Evolutionary conservation across 306 rosid genomes (phyloP), one percentile per base, ranked within the genome.

Genomic region (Vigna reflexopilosa): DNA sequence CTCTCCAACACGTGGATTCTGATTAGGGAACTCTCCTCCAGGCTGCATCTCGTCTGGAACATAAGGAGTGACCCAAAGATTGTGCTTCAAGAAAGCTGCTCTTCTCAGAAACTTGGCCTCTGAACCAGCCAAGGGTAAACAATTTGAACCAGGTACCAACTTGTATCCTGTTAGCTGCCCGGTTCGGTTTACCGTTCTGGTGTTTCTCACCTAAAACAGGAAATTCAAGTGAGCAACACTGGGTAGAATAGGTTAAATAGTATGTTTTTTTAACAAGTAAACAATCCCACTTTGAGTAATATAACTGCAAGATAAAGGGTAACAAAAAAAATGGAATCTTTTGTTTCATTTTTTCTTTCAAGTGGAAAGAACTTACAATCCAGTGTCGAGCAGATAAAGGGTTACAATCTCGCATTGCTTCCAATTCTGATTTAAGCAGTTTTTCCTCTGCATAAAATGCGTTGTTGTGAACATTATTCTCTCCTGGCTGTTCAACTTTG

Each of bases 41-140:
- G 94, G 97, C 45, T 89, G 83, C 93, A 88, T 88, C 82, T 91
- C 97, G 28, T 73, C 86, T 0, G 79, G 77, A 66, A 84, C 85
- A 72, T 84, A 89, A 6, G 97, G 81, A 45, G 97, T 91, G 67
- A 91, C 94, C 97, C 94, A 91, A 81, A 91, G 94, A 73, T 91
- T 91, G 75, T 89, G 92, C 86, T 90, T 90, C 79, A 90, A 81
- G 78, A 90, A 90, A 73, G 92, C 88, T 56, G 94, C 89, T 88
- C 94, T 84, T 57, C 94, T 88, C 17, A 88, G 81, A 77, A 90
- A 86, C 80, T 90, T 90, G 79, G 92, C 94, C 85, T 90, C 94
- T 34, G 90, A 80, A 69, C 94, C 87, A 48, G 92, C 94, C 61
- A 90, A 77, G n/a, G 92, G 94, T 78, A 86, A 77, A 76, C 94